phyloP scores from a whole-genome alignment of 257 asterid genomes.

The Coffea canephora region DNA sequence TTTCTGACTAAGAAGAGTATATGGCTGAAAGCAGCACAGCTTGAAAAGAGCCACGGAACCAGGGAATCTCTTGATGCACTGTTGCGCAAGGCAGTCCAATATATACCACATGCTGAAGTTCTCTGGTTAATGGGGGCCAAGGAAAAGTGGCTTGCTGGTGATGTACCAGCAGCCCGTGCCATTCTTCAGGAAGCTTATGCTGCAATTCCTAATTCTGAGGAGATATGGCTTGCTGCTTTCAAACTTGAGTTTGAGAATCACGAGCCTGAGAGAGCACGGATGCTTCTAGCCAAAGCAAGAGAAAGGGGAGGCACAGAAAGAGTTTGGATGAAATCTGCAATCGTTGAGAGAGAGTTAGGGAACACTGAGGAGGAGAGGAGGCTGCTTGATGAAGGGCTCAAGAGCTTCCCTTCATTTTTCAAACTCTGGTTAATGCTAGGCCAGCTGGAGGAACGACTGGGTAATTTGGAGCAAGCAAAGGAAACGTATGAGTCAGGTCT shows the following conservation, averaged over 20 bases:
- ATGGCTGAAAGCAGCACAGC: conserved; percentile 99
- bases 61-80: conserved; percentile 79
- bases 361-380: conserved; percentile 70
- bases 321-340: conserved; percentile 98
- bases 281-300: conserved; percentile 88
- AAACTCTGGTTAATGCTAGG: conserved; percentile 93
- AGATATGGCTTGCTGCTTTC: conserved; percentile 97
- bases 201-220: conserved; percentile 93
- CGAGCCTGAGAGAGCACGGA: conserved; percentile 84
- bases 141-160: conserved; percentile 99
- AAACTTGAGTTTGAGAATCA: conserved; percentile 97
- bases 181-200: conserved; percentile 95
- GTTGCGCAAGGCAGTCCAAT: conserved; percentile 80
- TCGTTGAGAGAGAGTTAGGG: conserved; percentile 87
- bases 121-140: conserved; percentile 97
- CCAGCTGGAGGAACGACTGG: conserved; percentile 79
- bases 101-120: conserved; percentile 85
- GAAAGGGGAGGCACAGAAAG: conserved; percentile 88
- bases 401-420: conserved; percentile 68
- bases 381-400: conserved; percentile 74
- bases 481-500: conserved; percentile 62
- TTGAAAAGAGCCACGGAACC: conserved; percentile 90
- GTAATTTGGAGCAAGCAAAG: conserved; percentile 60
- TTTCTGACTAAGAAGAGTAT: conserved; percentile 88
- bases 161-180: conserved; percentile 90